Evolutionary conservation across 352 stramenopile genomes (phyloP), one percentile per base, ranked within the genome.

Genomic region (Phytopythium ostracodes): DNA sequence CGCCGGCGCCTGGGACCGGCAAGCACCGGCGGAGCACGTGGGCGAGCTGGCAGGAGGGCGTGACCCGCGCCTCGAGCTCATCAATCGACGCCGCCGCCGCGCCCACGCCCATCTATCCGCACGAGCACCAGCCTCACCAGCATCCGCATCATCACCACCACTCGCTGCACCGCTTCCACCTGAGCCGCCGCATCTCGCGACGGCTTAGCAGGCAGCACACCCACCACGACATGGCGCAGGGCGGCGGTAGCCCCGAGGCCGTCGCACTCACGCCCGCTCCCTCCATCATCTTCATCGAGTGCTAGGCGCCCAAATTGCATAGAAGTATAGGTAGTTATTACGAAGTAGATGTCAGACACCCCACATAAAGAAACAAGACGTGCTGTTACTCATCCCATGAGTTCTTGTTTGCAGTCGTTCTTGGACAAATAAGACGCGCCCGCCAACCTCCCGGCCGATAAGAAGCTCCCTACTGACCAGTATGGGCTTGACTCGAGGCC

Each of bases 221-320:
- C n/a, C 18, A 46, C 2, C 7, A 38, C n/a, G 59, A 55, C 22
- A 27, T 57, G 2, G 25, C 25, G 27, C 51, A 52, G n/a, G 38
- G 52, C 33, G 29, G 40, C 4, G 24, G 5, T 24, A 51, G 54
- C 49, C 20, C 25, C 12, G 22, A 56, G 35, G 33, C 38, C 5
- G 31, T 38, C 9, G 46, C 14, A 7, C 38, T 50, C 29, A 22
- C 35, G 17, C 54, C 65, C 38, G 56, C 22, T 5, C 64, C 61
- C 52, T 72, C 68, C 38, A 67, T 75, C 43, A 56, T 75, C 43
- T 75, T 72, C 58, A 75, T 75, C 49, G 68, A 75, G 52, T 75
- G 68, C 27, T 65, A 59, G 52, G 15, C 31, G 18, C 17, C 18
- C 11, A 2, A 1, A 11, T 11, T 42, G 15, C 36, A 18, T 18